Base-by-base conservation (phyloP, 805 yeast species). In the Zygosaccharomyces rouxii region DNA sequence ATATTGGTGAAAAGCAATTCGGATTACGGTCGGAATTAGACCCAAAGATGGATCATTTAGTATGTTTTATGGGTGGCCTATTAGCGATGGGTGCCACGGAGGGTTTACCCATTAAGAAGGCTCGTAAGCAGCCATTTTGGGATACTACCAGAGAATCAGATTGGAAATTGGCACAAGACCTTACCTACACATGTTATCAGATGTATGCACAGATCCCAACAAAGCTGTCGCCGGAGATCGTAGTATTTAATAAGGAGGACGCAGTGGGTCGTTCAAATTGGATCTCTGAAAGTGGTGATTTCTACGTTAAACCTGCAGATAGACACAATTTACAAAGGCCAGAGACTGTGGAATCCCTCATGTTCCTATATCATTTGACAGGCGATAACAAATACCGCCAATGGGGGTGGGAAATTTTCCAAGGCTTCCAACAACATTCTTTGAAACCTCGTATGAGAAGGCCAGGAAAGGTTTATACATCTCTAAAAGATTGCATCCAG, bases 151-250 rank as follows among this genome's bases (percentile, higher is more conserved):
- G 76, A 55, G 85, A 81, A 55, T 71, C 71, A 13, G 95, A 90
- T 57, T 75, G 89, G 66, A 60, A 71, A 38, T 67, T 88, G 26
- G 97, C 84, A 9, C 79, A 80, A 65, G 90, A 86, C 41, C 71
- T 90, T 46, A 84, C 92, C 0, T 70, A 82, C 49, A 78, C 96
- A 2, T 90, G 97, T 67, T 88, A 85, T 69, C 82, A 78, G 62
- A 86, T 87, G 90, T 89, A 89, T 64, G 78, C 77, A 51, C 85
- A 81, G 55, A 74, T 77, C 11, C 76, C 81, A 5, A 83, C 96
- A 2, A 97, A 97, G 0, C 72, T 90, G 44, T 72, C 95, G 0
- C 96, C 97, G 0, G 97, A 89, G 64, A 88, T 86, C 64, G 97
- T 80, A 7, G 85, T 84, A 1, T 92, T 92, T 75, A 88, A 88